Percentiles rank a stretch among this genome's conserved stretches.
Evolutionary conservation across 176 grass and related monocot species (phyloP).

Genomic region (Elymus sibiricus): DNA sequence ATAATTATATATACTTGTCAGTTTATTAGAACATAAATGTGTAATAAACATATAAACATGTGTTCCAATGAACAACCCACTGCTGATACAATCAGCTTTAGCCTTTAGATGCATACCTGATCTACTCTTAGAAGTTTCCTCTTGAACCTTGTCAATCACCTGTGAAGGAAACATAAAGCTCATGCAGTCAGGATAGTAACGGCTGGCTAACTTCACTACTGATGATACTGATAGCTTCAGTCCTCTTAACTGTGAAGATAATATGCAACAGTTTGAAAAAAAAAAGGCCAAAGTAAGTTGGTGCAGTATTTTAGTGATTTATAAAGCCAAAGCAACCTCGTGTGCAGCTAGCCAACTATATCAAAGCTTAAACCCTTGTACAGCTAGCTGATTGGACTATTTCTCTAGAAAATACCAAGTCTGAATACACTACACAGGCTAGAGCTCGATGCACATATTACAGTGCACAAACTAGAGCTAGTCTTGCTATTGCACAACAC

Average conservation of each 20-base stretch:
- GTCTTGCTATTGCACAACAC: neutral
- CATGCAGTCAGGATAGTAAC: conserved; percentile 17
- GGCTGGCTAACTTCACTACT: neutral
- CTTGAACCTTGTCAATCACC: conserved; percentile 99
- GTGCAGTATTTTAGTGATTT: neutral
- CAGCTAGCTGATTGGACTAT: neutral
- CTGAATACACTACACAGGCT: neutral
- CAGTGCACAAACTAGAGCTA: neutral
- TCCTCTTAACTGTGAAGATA: neutral
- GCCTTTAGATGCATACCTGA: conserved; percentile 48
- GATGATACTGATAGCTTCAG: neutral
- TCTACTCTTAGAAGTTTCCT: conserved; percentile 93
- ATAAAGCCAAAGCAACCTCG: neutral
- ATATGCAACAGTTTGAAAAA: neutral
- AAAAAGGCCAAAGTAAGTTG: neutral
- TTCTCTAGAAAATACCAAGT: neutral
- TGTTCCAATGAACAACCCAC: neutral
- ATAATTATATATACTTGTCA: neutral
- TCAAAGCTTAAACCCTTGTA: neutral
- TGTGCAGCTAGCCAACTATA: neutral
- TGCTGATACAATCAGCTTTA: neutral
- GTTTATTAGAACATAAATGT: neutral
- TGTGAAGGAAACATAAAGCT: conserved; percentile 18
- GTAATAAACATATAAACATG: neutral
- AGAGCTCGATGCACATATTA: neutral